Conservation (phyloP, 2,329 filamentous ascomycete species). For the Paracoccidioides lutzii region DNA sequence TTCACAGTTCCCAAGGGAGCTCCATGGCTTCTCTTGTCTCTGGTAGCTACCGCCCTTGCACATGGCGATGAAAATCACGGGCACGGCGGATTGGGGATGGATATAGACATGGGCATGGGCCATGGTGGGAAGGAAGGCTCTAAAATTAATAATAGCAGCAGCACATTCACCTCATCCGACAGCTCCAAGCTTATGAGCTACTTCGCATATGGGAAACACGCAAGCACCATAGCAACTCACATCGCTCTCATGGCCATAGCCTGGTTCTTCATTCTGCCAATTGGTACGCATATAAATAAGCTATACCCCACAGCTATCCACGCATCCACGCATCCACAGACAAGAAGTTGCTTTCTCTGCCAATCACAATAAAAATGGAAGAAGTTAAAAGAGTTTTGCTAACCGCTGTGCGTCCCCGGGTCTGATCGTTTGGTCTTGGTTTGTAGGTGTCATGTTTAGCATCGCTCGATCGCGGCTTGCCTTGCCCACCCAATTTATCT, state of each 20-base stretch:
- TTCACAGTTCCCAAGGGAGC: slow-evolving; percentile 1
- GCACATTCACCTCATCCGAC: slow-evolving; percentile 9
- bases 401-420: slow-evolving; percentile 2
- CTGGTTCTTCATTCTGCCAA: slow-evolving; percentile 61
- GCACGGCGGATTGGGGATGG: slow-evolving; percentile 10
- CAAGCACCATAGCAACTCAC: slow-evolving; percentile 50
- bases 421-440: not conserved
- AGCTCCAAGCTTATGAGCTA: slow-evolving; percentile 28
- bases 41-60: slow-evolving; percentile 20
- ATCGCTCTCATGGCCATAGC: slow-evolving; percentile 56
- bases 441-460: slow-evolving; percentile 69
- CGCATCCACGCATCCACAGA: not conserved
- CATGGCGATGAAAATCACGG: slow-evolving; percentile 15
- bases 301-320: not conserved
- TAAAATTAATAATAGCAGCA: not conserved
- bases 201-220: slow-evolving; percentile 30
- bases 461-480: slow-evolving; percentile 65
- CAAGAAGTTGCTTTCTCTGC: not conserved
- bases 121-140: slow-evolving; percentile 13
- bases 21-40: slow-evolving; percentile 15
- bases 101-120: slow-evolving; percentile 18
- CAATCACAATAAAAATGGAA: not conserved
- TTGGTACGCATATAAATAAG: slow-evolving; percentile 42
- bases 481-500: slow-evolving; percentile 54
- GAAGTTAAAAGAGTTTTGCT: not conserved